Evolutionary conservation across 2,329 filamentous ascomycete genomes (phyloP), one percentile per base, ranked within the genome.

Genomic region (Rutstroemia sp.): DNA sequence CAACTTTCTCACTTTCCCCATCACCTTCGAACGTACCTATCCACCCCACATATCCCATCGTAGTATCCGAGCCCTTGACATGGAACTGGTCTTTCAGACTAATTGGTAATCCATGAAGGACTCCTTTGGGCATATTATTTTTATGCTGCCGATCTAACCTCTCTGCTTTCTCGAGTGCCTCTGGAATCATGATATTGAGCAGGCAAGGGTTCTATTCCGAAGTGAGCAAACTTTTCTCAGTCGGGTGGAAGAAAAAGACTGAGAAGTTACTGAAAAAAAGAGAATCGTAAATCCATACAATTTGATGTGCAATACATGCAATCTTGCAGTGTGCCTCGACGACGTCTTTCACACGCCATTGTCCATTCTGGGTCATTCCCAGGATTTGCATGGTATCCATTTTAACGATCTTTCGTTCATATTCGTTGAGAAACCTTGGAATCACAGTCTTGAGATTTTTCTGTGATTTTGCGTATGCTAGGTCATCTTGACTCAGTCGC

Each of bases 11-110:
- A 58, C 69, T 76, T 4, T 71, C 73, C 54, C 74, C 73, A 25
- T 73, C 69, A 52, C 78, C 81, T 66, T 84, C 69, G 59, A 82
- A 78, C 0, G 78, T 78, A 5, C 34, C 54, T 6, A 59, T 48
- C 60, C 60, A 61, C n/a, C 81, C 80, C 14, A 83, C 74, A 63
- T 84, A 86, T 5, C 81, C 82, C 73, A 84, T 84, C 36, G 58
- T 68, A 51, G 58, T 60, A 60, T 51, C 63, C 34, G 58, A 61
- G 48, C 61, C 68, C 50, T 51, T 62, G 39, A 60, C 60, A 62
- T 57, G 63, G 54, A 57, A 64, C 56, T 66, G 67, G 48, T 73
- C 70, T 54, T 73, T 73, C 10, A 72, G 58, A 23, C 65, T 68
- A 10, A 73, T 65, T 9, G 71, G 71, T n/a, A 73, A 61, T 23